phyloP scores from a whole-genome alignment of 1,139 yeast species.

The Hemisphaericaspora lyxosophila region DNA sequence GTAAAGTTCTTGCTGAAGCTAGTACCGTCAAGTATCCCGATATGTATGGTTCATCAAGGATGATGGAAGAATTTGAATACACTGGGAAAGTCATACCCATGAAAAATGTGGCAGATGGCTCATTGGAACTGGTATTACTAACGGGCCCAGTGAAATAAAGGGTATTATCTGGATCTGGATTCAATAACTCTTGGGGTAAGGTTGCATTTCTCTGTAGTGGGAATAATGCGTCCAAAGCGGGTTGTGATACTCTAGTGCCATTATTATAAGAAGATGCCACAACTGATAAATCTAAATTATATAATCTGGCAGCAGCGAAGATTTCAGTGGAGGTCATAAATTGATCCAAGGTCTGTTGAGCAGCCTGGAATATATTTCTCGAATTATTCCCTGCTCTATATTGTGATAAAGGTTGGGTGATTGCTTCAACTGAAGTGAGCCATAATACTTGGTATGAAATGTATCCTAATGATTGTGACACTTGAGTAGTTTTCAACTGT shows the following conservation, averaged over 20 bases:
- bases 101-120: constrained; percentile 36
- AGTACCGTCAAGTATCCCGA: constrained; percentile 74
- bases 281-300: constrained; percentile 51
- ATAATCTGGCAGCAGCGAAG: constrained; percentile 66
- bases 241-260: constrained; percentile 26
- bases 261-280: constrained; percentile 37
- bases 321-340: constrained; percentile 62
- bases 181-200: constrained; percentile 36
- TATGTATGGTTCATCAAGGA: constrained; percentile 55
- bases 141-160: constrained; percentile 64
- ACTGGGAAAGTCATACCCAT: constrained; percentile 70
- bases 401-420: constrained; percentile 59
- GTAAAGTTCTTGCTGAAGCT: constrained; percentile 56
- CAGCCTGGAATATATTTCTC: constrained; percentile 37
- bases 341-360: constrained; percentile 52
- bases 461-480: constrained; percentile 63
- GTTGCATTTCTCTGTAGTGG: constrained; percentile 50
- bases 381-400: constrained; percentile 72
- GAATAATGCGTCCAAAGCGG: constrained; percentile 43
- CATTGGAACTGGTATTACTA: constrained; percentile 31
- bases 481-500: constrained; percentile 76
- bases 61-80: constrained; percentile 68
- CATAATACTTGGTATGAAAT: constrained; percentile 70
- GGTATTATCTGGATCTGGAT: constrained; percentile 16
- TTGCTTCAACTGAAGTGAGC: constrained; percentile 60